A percentile compares a stretch with the other conserved stretches of the same genome.
Evolutionary conservation across 106 monocot species (phyloP).

Genomic region (Apostasia shenzhenica): DNA sequence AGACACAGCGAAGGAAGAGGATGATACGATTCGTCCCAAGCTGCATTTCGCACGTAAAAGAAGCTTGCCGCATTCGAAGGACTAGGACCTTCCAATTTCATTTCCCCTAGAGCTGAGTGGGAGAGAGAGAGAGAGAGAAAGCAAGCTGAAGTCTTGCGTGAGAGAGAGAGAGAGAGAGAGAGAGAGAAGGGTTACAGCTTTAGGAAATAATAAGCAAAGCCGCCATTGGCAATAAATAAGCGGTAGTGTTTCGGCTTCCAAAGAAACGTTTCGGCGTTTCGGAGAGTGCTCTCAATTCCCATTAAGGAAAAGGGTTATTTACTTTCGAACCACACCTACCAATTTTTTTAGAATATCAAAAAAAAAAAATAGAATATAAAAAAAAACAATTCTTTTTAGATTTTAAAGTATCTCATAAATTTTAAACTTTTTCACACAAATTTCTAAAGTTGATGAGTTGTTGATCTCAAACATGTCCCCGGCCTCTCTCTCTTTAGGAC

Average conservation of each 20-base stretch:
- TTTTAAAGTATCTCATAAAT: no score
- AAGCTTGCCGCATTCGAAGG: neutral
- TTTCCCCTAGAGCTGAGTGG: neutral
- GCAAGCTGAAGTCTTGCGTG: no score
- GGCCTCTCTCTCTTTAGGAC: no score
- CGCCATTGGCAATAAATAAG: neutral
- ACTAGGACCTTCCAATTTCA: constrained; percentile 23
- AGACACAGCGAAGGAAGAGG: constrained; percentile 62
- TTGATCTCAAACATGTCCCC: no score
- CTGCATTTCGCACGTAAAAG: constrained; percentile 5
- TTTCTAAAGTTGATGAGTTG: no score
- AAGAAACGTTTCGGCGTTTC: neutral
- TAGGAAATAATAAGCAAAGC: neutral
- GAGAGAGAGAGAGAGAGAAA: neutral
- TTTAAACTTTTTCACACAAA: no score
- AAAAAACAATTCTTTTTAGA: no score
- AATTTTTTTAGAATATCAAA: no score
- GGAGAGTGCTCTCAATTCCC: neutral
- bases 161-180: neutral
- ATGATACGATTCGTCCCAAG: constrained; percentile 41
- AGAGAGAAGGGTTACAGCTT: neutral
- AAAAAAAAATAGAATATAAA: no score
- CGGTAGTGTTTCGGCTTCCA: neutral
- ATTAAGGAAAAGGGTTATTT: no score
- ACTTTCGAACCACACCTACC: no score